Conservation (phyloP, 768 basidiomycete genomes). For the Lyophyllum semitale region DNA sequence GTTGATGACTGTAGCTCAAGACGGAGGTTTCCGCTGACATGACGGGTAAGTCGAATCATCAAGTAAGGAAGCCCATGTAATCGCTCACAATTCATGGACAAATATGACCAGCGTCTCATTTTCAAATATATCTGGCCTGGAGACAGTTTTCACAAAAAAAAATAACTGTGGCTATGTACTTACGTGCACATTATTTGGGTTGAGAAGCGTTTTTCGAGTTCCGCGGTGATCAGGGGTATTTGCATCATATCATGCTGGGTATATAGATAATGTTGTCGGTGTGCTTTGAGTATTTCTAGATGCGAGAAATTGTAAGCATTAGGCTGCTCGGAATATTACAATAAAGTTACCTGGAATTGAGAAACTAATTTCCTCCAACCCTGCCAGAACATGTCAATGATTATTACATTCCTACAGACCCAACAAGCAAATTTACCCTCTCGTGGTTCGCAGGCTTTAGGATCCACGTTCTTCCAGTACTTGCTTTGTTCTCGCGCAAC, state of each 20-base stretch:
- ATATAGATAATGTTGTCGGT: constrained; percentile 84
- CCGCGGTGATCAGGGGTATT: constrained; percentile 69
- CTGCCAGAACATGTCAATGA: constrained; percentile 35
- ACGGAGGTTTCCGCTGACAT: constrained; percentile 79
- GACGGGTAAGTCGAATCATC: background rate
- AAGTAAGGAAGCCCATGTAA: background rate
- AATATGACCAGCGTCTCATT: constrained; percentile 82
- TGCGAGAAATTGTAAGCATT: background rate
- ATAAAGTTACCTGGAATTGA: constrained; percentile 63
- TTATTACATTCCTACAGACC: background rate
- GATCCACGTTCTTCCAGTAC: constrained; percentile 88
- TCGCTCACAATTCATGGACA: constrained; percentile 90
- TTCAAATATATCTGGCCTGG: constrained; percentile 75
- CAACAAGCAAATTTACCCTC: constrained; percentile 53
- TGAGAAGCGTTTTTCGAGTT: constrained; percentile 72
- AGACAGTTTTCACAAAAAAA: background rate
- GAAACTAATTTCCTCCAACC: constrained; percentile 59
- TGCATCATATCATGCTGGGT: constrained; percentile 77
- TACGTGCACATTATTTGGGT: constrained; percentile 91
- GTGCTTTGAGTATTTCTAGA: constrained; percentile 82
- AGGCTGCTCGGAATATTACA: background rate
- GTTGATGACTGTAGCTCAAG: constrained; percentile 77
- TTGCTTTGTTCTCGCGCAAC: constrained; percentile 87
- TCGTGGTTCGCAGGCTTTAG: constrained; percentile 78
- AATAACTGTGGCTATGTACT: constrained; percentile 28